Percentiles rank a stretch among this genome's conserved stretches.
Evolutionary conservation across 805 yeast species (phyloP).

Genomic region (Candida xyloterini): DNA sequence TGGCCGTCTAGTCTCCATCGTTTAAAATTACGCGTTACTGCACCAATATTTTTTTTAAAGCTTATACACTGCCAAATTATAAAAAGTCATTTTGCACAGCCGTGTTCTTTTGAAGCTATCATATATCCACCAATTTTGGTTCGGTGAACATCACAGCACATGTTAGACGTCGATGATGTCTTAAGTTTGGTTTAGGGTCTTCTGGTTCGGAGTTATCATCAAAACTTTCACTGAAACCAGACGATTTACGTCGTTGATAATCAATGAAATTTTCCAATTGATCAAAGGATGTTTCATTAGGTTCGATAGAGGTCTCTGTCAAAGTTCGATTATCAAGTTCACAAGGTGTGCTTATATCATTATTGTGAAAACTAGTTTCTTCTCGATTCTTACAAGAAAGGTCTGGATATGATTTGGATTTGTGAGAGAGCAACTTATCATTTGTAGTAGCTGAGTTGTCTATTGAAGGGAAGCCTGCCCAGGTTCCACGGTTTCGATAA

Average conservation of each 20-base stretch:
- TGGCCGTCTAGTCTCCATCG: constrained; percentile 7
- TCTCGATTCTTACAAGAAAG: not conserved
- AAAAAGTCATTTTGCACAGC: constrained; percentile 1
- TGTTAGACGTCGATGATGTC: constrained; percentile 44
- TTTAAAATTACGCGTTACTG: constrained; percentile 5
- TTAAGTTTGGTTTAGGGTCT: constrained; percentile 2
- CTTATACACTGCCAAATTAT: constrained; percentile 3
- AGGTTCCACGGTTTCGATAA: constrained; percentile 17
- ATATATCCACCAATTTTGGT: constrained; percentile 34
- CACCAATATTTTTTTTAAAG: constrained; percentile 4
- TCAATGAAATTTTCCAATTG: constrained; percentile 3
- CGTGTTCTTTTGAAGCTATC: not conserved
- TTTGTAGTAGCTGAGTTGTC: not conserved
- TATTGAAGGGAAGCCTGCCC: constrained; percentile 1
- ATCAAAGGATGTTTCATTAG: constrained; percentile 3
- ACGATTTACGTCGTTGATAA: constrained; percentile 6
- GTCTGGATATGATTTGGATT: constrained; percentile 8
- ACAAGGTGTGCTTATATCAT: not conserved
- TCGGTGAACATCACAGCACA: constrained; percentile 45
- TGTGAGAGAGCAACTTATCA: not conserved
- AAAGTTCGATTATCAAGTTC: not conserved
- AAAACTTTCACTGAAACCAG: too few relatives aligned
- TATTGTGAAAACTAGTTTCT: too few relatives aligned
- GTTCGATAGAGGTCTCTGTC: not conserved
- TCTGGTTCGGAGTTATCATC: too few relatives aligned